phyloP scores from a whole-genome alignment of 2,329 filamentous ascomycete species.

The Rutstroemia sp. region DNA sequence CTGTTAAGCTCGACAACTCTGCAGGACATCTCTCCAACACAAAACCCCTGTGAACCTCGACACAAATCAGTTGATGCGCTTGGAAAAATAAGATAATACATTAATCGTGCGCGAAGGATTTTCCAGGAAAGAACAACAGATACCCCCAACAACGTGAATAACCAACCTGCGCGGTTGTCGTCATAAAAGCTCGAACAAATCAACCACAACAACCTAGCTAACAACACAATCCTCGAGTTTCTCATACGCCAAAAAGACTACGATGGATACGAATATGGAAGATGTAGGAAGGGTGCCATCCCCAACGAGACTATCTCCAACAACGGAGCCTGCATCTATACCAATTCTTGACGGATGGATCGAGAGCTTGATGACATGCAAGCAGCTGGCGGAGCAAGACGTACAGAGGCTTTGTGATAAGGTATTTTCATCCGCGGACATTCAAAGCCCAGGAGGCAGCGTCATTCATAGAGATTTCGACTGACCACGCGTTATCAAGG shows the following conservation, averaged over 20 bases:
- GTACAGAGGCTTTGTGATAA: conserved; percentile 97
- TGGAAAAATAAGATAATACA: conserved; percentile 3
- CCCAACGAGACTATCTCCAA: conserved; percentile 65
- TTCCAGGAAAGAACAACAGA: conserved; percentile 6
- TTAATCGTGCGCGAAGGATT: conserved; percentile 4
- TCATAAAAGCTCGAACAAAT: conserved; percentile 22
- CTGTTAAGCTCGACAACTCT: conserved; percentile 5
- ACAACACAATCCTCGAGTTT: conserved; percentile 6
- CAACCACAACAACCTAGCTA: conserved; percentile 15
- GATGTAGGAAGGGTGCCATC: conserved; percentile 84
- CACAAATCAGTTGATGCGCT: conserved; percentile 2
- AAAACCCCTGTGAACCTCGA: conserved; percentile 1
- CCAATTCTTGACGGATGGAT: conserved; percentile 96
- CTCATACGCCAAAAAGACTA: conserved; percentile 11
- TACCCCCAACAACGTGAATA: not conserved
- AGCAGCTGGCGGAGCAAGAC: conserved; percentile 90
- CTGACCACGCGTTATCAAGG: conserved; percentile 49
- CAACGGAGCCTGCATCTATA: conserved; percentile 81
- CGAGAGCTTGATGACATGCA: conserved; percentile 96
- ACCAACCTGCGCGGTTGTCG: conserved; percentile 15
- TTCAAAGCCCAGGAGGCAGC: conserved; percentile 2
- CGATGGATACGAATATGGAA: conserved; percentile 98
- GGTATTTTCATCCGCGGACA: conserved; percentile 46
- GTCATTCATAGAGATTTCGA: too few relatives aligned
- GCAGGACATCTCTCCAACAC: not conserved